Base-by-base conservation (phyloP, 2,329 filamentous ascomycete genomes). In the Talaromyces marneffei region DNA sequence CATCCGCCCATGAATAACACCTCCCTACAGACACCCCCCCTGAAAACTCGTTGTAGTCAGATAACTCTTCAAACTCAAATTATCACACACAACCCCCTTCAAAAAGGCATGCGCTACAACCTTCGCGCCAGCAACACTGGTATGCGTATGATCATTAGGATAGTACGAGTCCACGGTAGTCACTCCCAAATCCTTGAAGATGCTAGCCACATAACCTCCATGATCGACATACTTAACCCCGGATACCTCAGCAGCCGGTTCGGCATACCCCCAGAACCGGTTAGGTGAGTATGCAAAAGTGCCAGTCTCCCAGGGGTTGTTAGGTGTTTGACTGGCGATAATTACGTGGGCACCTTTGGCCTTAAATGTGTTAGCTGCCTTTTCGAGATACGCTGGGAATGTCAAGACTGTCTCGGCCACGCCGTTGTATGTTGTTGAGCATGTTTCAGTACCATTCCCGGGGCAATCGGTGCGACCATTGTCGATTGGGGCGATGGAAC, bases 91-190 rank as follows among this genome's bases (percentile, higher is more conserved):
- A 16, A 85, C 69, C 0, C 77, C 84, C 75, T 85, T 84, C 31
- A 85, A 80, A 66, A 87, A 88, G 4, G 82, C 80, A 66, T 82
- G 76, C 0, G 84, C 80, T 58, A 84, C 81, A 3, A 81, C 73
- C 62, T 83, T 76, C 1, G 86, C 84, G n/a, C 84, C 82, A 29
- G 72, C 75, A 0, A 82, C 75, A 57, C 79, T 82, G 1, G 85
- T 87, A 70, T 87, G 86, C 0, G 85, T 88, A 70, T 88, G 85
- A 66, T 87, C 85, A 20, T 78, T 78, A 0, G 85, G 83, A 63
- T 81, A 88, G 64, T 80, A 77, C 0, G 75, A 73, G 69, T 85
- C 80, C 27, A 85, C 82, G 3, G 74, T 77, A 0, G 73, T 63
- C 42, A 72, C 74, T 0, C 85, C 84, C 50, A 85, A 67, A 14